These are phyloP conservation scores for Ustilago crameri DNA, from an alignment of 1,284 basidiomycete genomes.

Conservation along the genomic window DNA sequence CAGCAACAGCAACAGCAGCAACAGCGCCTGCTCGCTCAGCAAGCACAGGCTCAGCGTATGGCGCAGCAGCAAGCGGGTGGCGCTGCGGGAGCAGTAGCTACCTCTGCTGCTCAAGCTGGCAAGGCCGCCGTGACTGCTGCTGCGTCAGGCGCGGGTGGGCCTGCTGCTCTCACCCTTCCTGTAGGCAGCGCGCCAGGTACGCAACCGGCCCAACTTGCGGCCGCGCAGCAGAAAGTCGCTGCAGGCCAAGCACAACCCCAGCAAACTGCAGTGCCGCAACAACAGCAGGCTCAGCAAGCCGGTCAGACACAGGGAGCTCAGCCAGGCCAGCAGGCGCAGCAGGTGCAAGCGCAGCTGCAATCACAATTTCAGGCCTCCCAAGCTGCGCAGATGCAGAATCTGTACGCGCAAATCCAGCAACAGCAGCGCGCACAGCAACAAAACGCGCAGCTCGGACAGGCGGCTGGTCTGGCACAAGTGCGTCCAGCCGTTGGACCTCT, in stretches of 20 bases:
- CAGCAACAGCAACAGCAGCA: conserved; percentile 61
- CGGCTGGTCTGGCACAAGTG: conserved; percentile 25
- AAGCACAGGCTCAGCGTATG: conserved; percentile 47
- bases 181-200: conserved; percentile 19
- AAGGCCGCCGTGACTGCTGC: conserved; percentile 10
- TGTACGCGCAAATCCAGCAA: conserved; percentile 44
- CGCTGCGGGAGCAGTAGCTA: conserved; percentile 4
- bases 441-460: conserved; percentile 19
- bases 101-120: conserved; percentile 15
- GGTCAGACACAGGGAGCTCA: conserved; percentile 13
- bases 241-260: conserved; percentile 5
- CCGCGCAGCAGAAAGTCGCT: conserved; percentile 20
- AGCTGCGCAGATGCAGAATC: conserved; percentile 47
- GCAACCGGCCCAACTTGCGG: conserved; percentile 13
- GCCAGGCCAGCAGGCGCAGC: conserved; percentile 23
- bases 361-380: conserved; percentile 33
- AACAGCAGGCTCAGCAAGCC: conserved; percentile 23
- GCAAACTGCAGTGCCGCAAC: conserved; percentile 15
- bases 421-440: conserved; percentile 36
- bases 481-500: conserved; percentile 31
- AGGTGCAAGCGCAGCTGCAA: conserved; percentile 33
- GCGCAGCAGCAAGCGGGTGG: conserved; percentile 34
- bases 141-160: conserved; percentile 10
- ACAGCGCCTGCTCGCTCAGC: conserved; percentile 44
- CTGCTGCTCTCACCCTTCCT: conserved; percentile 11